phyloP scores from a whole-genome alignment of 148 eudicot genomes.

The Talinum fruticosum region DNA sequence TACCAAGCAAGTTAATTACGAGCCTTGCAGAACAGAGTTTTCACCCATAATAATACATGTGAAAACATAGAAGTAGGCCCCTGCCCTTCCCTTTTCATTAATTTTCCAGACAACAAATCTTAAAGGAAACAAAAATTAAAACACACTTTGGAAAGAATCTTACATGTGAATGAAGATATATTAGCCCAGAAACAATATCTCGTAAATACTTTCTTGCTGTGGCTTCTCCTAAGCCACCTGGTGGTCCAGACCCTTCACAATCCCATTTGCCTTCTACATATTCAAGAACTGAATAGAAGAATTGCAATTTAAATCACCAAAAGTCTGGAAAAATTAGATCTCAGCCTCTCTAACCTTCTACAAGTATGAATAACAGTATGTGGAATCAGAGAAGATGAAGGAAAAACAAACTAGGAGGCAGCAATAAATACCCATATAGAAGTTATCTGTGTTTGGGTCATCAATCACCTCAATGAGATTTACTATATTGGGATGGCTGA shows the following conservation, averaged over 20 bases:
- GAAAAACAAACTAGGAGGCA: slow-evolving; percentile 13
- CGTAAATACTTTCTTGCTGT: slow-evolving; percentile 72
- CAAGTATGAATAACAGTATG: slow-evolving; percentile 5
- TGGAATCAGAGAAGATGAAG: background rate
- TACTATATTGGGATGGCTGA: slow-evolving; percentile 89
- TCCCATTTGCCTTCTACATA: slow-evolving; percentile 91
- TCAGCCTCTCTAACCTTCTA: background rate
- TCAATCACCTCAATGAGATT: slow-evolving; percentile 96
- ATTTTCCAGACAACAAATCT: background rate
- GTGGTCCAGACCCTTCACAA: slow-evolving; percentile 75
- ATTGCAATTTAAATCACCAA: background rate
- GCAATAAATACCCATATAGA: slow-evolving; percentile 81
- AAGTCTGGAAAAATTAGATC: background rate
- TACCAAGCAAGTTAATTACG: background rate
- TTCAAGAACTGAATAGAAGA: slow-evolving; percentile 67
- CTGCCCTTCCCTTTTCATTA: background rate
- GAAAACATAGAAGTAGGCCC: background rate
- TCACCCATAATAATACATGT: background rate
- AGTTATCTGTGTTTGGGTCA: slow-evolving; percentile 81
- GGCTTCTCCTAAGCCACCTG: slow-evolving; percentile 74
- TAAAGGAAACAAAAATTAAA: background rate
- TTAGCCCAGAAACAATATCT: slow-evolving; percentile 84
- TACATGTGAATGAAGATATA: slow-evolving; percentile 97
- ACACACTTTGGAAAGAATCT: slow-evolving; percentile 20
- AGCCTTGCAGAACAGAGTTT: background rate